Base-by-base conservation (phyloP, 352 stramenopile species). In the Halophytophthora polymorphica region DNA sequence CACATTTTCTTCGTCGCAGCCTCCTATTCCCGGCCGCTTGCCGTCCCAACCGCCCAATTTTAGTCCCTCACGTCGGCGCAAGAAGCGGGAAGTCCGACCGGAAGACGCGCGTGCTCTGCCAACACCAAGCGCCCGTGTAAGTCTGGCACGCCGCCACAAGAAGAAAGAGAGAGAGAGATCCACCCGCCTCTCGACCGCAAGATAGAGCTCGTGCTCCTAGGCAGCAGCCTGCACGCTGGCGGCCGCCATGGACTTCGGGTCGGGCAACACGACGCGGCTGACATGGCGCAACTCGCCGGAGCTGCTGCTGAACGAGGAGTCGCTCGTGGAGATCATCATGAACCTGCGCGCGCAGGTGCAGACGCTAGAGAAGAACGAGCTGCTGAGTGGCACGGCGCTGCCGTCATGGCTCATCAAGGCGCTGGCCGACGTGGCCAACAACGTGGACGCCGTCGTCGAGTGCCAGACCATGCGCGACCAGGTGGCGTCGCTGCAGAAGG, bases 291-390 rank as follows among this genome's bases (percentile, higher is more conserved):
- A 73, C 3, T 66, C 77, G 25, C 79, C 81, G 7, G 81, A 92
- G 33, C 69, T 94, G 44, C 66, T 88, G 31, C 59, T 92, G 52
- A 90, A 93, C 36, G 81, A 89, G 23, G 81, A 93, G 44, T 84
- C 79, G 7, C 63, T 93, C 3, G 72, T 89, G 17, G 77, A 92
- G 21, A 62, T 92, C 15, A 88, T 93, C 53, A 69, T 59, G n/a
- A 77, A 79, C 50, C 57, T 93, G 56, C 75, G 73, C 17, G 44
- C 44, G 7, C 77, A 90, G 50, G 76, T 93, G 22, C 67, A 79
- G 18, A 60, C 77, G 18, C 62, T 92, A 21, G 81, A 93, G 63
- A 74, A 78, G 39, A 91, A 91, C 45, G 83, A 92, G 25, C 61
- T 93, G 35, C 54, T 90, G 6, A 92, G 70, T 50, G 80, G 81